phyloP scores from a whole-genome alignment of 2,329 filamentous ascomycete genomes.

The Dactylonectria estremocensis region DNA sequence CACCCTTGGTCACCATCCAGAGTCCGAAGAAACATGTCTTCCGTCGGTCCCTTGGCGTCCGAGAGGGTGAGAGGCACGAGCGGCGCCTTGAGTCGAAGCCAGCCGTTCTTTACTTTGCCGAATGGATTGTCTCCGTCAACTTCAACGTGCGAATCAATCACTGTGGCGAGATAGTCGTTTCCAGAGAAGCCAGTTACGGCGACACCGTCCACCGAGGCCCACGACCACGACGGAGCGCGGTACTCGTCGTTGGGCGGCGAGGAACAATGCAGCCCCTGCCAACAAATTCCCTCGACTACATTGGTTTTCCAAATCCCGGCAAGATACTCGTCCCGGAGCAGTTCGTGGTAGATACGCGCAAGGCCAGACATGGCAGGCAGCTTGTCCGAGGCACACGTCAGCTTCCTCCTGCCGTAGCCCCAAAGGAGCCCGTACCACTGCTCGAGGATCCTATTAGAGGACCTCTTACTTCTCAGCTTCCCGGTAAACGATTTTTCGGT shows the following conservation, averaged over 20 bases:
- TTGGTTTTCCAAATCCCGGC: constrained; percentile 27
- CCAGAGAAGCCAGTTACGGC: background rate
- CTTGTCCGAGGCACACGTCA: constrained; percentile 27
- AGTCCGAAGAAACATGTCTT: constrained; percentile 6
- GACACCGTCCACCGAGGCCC: constrained; percentile 28
- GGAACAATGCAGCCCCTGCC: constrained; percentile 13
- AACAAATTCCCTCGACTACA: constrained; percentile 20
- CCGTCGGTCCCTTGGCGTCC: background rate
- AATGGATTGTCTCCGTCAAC: constrained; percentile 21
- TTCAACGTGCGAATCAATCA: constrained; percentile 5
- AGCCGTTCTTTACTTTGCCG: constrained; percentile 20
- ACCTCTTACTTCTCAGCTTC: background rate
- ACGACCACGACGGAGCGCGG: constrained; percentile 37
- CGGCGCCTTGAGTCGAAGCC: constrained; percentile 11
- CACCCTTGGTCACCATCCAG: background rate
- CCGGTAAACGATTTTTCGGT: background rate
- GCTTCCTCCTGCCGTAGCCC: constrained; percentile 15
- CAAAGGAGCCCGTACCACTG: constrained; percentile 7
- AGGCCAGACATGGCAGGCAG: constrained; percentile 28
- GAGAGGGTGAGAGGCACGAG: constrained; percentile 14
- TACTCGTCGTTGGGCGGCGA: constrained; percentile 13
- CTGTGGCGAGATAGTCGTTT: background rate
- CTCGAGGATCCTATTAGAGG: background rate
- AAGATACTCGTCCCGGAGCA: constrained; percentile 27
- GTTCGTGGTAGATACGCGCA: constrained; percentile 21